A percentile compares a stretch with the other conserved stretches of the same genome.
Conservation (phyloP, 345 rosid genomes). For the Draba incana region DNA sequence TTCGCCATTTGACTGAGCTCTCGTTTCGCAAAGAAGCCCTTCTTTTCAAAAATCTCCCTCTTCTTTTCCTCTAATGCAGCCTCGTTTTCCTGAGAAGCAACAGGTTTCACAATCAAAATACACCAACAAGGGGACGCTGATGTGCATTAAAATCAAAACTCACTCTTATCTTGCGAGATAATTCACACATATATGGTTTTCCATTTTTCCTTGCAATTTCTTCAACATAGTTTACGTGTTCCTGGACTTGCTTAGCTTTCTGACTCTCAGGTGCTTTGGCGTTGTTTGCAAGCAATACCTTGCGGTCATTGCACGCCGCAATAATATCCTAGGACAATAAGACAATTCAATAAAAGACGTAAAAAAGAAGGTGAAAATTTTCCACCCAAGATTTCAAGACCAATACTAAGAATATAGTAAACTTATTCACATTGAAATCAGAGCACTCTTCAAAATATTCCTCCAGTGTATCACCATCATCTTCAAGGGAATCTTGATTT, state of each 20-base stretch:
- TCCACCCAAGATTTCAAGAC: background rate
- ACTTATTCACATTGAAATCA: conserved; percentile 58
- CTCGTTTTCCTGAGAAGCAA: background rate
- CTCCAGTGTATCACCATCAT: conserved; percentile 62
- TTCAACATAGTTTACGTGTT: conserved; percentile 57
- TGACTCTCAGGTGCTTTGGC: conserved; percentile 47
- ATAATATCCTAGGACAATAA: conserved; percentile 58
- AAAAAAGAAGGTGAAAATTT: background rate
- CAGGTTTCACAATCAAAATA: background rate
- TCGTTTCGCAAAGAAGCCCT: background rate
- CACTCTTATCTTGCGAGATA: conserved; percentile 60
- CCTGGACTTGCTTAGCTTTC: conserved; percentile 52
- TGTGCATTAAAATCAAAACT: background rate
- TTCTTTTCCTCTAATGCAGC: no score
- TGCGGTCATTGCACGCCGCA: conserved; percentile 48
- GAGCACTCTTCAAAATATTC: conserved; percentile 67
- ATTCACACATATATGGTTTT: conserved; percentile 62
- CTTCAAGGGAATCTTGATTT: conserved; percentile 78
- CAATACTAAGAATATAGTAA: background rate
- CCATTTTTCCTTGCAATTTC: conserved; percentile 52
- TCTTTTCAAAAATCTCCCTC: background rate
- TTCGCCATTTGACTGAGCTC: background rate
- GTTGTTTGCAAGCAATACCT: conserved; percentile 66
- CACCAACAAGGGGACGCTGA: background rate
- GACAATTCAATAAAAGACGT: background rate